These are phyloP conservation scores for Sclerotinia nivalis DNA, from an alignment of 2,329 filamentous ascomycete species.

Conservation along the genomic window DNA sequence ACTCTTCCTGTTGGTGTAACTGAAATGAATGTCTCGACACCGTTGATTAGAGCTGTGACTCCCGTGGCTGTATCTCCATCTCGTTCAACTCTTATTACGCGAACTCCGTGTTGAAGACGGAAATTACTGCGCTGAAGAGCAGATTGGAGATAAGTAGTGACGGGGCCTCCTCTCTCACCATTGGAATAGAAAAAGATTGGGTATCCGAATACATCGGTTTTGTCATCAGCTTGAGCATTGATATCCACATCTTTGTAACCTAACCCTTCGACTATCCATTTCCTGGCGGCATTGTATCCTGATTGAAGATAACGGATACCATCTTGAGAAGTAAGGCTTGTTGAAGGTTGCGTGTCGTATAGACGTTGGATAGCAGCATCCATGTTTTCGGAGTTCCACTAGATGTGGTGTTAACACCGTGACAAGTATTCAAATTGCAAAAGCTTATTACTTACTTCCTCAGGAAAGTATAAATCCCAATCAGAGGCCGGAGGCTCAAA, in stretches of 20 bases:
- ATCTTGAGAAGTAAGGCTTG: conserved; percentile 49
- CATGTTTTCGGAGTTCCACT: conserved; percentile 54
- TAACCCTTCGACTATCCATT: conserved; percentile 53
- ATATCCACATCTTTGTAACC: conserved; percentile 51
- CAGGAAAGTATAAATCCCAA: conserved; percentile 52
- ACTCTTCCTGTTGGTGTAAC: conserved; percentile 39
- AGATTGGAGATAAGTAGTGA: conserved; percentile 51
- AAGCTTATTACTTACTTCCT: conserved; percentile 35
- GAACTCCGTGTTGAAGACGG: conserved; percentile 47
- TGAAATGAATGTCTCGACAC: conserved; percentile 30
- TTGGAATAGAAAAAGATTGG: conserved; percentile 51
- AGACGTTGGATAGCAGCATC: conserved; percentile 49
- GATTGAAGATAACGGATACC: conserved; percentile 50
- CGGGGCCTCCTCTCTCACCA: conserved; percentile 53
- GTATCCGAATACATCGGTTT: conserved; percentile 51
- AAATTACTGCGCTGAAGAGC: conserved; percentile 48
- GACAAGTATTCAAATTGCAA: too few relatives aligned
- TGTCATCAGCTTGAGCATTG: conserved; percentile 49
- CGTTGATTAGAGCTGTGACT: conserved; percentile 44
- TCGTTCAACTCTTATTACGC: conserved; percentile 49
- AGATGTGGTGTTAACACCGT: background rate
- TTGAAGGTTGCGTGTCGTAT: conserved; percentile 47
- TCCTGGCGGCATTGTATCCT: conserved; percentile 49
- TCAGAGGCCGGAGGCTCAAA: conserved; percentile 55
- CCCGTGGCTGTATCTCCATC: conserved; percentile 45